These are phyloP conservation scores for Coccomyxa subellipsoidea DNA, from an alignment of 163 green algal species.

Conservation along the genomic window DNA sequence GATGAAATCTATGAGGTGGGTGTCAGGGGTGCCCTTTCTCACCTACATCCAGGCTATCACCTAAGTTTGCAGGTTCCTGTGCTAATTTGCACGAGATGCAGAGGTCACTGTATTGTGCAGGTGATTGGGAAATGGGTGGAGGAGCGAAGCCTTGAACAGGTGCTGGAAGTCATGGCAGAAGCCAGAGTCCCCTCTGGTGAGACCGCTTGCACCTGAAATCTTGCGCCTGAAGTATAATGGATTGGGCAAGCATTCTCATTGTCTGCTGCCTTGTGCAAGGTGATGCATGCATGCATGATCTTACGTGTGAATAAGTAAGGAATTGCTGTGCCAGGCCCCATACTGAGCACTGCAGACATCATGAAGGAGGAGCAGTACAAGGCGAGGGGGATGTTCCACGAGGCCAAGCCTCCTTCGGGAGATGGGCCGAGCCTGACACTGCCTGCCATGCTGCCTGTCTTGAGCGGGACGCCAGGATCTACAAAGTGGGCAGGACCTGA, in stretches of 20 bases:
- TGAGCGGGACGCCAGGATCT: slow-evolving; percentile 34
- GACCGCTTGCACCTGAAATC: neutral
- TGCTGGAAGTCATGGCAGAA: slow-evolving; percentile 56
- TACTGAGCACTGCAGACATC: slow-evolving; percentile 68
- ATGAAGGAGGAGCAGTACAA: slow-evolving; percentile 55
- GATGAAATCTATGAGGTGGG: slow-evolving; percentile 45
- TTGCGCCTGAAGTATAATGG: too few relatives aligned
- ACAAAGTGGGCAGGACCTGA: slow-evolving; percentile 66
- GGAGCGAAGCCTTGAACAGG: slow-evolving; percentile 36
- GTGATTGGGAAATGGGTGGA: slow-evolving; percentile 50
- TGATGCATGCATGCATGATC: neutral
- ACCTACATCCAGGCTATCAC: neutral
- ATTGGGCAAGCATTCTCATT: neutral
- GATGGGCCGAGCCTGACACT: slow-evolving; percentile 22
- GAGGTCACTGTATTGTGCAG: too few relatives aligned
- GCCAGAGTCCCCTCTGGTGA: slow-evolving; percentile 55
- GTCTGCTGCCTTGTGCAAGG: too few relatives aligned
- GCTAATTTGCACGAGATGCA: too few relatives aligned
- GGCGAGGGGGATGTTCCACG: slow-evolving; percentile 60
- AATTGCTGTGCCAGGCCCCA: slow-evolving; percentile 48
- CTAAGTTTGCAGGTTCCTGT: neutral
- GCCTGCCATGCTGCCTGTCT: slow-evolving; percentile 45
- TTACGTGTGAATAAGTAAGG: too few relatives aligned
- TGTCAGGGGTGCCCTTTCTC: neutral
- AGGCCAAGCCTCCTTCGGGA: slow-evolving; percentile 9